Conservation (phyloP, 805 yeast genomes). For the Saturnispora dispora region DNA sequence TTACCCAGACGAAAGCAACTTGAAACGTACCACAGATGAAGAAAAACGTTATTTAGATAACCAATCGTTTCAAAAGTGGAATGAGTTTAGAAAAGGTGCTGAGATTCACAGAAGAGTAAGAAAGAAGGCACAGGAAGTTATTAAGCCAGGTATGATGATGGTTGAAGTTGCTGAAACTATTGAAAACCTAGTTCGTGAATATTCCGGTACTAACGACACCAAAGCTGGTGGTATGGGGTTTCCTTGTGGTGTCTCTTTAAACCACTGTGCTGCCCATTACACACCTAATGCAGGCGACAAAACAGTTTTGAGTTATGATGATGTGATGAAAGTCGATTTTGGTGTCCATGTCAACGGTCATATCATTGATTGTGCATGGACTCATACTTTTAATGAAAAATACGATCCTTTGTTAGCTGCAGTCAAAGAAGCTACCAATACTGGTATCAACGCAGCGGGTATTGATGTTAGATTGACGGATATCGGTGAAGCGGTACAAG, state of each 20-base stretch:
- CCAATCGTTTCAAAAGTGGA: constrained; percentile 55
- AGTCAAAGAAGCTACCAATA: constrained; percentile 85
- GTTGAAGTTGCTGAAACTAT: constrained; percentile 83
- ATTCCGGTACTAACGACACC: constrained; percentile 50
- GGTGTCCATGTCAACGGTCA: constrained; percentile 95
- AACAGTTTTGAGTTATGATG: constrained; percentile 70
- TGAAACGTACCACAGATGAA: constrained; percentile 73
- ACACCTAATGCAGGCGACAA: constrained; percentile 95
- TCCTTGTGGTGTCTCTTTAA: constrained; percentile 94
- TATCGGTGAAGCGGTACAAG: constrained; percentile 93
- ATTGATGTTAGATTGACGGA: constrained; percentile 93
- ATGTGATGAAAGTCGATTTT: constrained; percentile 92
- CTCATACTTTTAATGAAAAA: constrained; percentile 75
- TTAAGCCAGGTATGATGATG: constrained; percentile 89
- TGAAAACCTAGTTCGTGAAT: constrained; percentile 74
- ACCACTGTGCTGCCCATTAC: constrained; percentile 95
- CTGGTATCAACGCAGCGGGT: constrained; percentile 89
- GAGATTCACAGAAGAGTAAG: constrained; percentile 93
- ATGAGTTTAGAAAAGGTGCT: constrained; percentile 90
- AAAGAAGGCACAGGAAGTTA: constrained; percentile 58
- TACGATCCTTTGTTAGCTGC: constrained; percentile 77
- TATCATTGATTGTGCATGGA: constrained; percentile 92
- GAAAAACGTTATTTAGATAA: constrained; percentile 76
- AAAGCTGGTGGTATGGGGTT: constrained; percentile 86
- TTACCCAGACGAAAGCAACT: constrained; percentile 55